Evolutionary conservation across 805 yeast genomes (phyloP).

Genomic region (Candida parachauliodes): DNA sequence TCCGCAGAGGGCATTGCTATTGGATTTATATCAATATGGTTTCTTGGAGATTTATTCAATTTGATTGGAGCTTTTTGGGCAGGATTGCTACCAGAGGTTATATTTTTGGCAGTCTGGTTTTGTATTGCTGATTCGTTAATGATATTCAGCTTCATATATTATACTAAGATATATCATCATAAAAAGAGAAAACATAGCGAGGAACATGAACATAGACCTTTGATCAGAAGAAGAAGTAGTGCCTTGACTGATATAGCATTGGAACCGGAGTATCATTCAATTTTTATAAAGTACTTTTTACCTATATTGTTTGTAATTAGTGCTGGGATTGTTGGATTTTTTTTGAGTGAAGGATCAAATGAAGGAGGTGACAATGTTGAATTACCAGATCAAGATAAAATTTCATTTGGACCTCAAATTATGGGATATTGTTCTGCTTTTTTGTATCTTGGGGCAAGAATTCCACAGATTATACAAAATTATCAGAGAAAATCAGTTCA

Average conservation of each 20-base stretch:
- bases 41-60: constrained; percentile 67
- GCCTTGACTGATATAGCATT: constrained; percentile 47
- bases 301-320: constrained; percentile 60
- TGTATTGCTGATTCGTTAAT: constrained; percentile 64
- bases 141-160: constrained; percentile 57
- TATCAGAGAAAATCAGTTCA: constrained; percentile 71
- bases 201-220: constrained; percentile 12
- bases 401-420: constrained; percentile 55
- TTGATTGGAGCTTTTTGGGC: constrained; percentile 71
- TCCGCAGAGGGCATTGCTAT: constrained; percentile 75
- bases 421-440: constrained; percentile 69
- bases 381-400: constrained; percentile 12
- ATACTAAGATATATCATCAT: constrained; percentile 37
- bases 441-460: constrained; percentile 67
- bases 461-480: constrained; percentile 84
- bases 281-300: constrained; percentile 48
- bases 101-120: constrained; percentile 72
- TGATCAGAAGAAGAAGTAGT: constrained; percentile 42
- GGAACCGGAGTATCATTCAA: constrained; percentile 44
- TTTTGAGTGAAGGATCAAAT: constrained; percentile 39
- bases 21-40: constrained; percentile 66
- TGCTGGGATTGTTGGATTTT: constrained; percentile 61
- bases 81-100: constrained; percentile 61
- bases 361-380: constrained; percentile 13
- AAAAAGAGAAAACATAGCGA: constrained; percentile 15